Conservation (phyloP, 2,329 filamentous ascomycete species). For the Elsinoe fawcettii region DNA sequence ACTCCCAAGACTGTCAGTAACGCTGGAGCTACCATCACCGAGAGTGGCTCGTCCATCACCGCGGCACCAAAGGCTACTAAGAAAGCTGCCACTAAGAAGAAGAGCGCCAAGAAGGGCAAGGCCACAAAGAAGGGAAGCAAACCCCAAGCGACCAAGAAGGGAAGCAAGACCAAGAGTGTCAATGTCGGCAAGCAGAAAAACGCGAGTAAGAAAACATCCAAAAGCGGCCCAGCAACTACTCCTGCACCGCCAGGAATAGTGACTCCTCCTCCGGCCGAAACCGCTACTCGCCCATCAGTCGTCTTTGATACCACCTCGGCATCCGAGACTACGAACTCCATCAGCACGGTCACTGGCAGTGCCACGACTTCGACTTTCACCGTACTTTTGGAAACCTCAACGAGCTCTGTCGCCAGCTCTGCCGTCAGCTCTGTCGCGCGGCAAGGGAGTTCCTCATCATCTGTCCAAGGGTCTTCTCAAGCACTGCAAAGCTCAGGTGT, state of each 20-base stretch:
- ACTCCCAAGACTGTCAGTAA: neutral
- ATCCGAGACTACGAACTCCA: neutral
- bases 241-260: too few relatives aligned
- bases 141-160: neutral
- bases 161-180: neutral
- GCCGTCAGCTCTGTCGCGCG: too few relatives aligned
- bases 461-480: neutral
- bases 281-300: too few relatives aligned
- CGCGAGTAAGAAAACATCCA: neutral
- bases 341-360: neutral
- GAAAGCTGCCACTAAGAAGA: neutral
- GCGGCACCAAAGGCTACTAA: neutral
- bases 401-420: neutral
- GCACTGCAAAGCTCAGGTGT: too few relatives aligned
- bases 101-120: neutral
- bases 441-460: neutral
- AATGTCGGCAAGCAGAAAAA: conserved; percentile 8
- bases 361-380: neutral
- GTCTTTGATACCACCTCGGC: neutral
- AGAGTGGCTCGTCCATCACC: neutral
- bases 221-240: too few relatives aligned
- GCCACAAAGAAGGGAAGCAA: neutral
- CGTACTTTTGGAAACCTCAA: neutral
- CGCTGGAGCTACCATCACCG: neutral
- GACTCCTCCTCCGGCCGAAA: neutral